Evolutionary conservation across 371 early-diverging fungal genomes (phyloP).

Genomic region (Smittium mucronatum): DNA sequence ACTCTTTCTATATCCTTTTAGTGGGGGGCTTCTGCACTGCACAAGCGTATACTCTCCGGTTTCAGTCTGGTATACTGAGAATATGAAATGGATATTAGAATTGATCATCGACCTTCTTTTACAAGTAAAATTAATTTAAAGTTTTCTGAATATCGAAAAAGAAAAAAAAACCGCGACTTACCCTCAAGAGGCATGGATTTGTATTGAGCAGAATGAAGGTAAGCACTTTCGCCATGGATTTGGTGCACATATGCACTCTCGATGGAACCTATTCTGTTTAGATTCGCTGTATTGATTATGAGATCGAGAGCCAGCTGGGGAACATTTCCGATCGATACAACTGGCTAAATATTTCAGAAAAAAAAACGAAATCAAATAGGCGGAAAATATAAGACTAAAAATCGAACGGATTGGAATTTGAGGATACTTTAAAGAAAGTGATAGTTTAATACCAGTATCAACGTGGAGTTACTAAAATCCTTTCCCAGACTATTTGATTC

Average conservation of each 20-base stretch:
- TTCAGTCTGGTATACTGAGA: constrained; percentile 22
- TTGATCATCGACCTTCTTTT: no score
- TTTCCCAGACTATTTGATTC: neutral
- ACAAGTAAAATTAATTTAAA: no score
- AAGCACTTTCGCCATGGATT: constrained; percentile 32
- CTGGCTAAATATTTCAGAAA: constrained; percentile 28
- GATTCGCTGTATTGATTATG: constrained; percentile 46
- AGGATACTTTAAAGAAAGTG: no score
- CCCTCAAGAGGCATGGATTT: constrained; percentile 22
- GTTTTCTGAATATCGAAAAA: no score
- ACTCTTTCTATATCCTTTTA: constrained; percentile 17
- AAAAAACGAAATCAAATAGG: neutral
- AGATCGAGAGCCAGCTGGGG: constrained; percentile 62
- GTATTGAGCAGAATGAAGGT: constrained; percentile 16
- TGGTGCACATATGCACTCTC: constrained; percentile 45
- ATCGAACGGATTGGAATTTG: no score
- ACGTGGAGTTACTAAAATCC: neutral
- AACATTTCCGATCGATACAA: constrained; percentile 68
- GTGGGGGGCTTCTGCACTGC: constrained; percentile 29
- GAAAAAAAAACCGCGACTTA: no score
- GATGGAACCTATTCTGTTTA: constrained; percentile 50
- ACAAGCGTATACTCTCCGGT: constrained; percentile 27
- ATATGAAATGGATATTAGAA: no score
- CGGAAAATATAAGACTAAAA: no score
- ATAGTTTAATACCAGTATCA: neutral